Base-by-base conservation (phyloP, 2,329 filamentous ascomycete species). In the Trematosphaeria pertusa region DNA sequence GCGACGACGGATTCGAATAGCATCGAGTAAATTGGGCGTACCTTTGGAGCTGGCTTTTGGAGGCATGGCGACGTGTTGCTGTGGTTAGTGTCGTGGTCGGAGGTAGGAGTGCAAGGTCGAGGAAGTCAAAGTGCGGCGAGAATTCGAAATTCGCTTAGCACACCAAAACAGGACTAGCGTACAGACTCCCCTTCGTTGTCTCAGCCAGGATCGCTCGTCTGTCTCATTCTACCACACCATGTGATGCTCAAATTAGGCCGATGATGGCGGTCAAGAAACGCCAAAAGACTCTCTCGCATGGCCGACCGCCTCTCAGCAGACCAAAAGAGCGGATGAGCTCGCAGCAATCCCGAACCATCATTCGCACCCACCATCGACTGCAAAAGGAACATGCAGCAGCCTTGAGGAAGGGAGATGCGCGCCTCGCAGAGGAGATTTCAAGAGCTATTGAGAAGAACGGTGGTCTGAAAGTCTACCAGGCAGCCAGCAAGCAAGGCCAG, bases 401-500 rank as follows among this genome's bases (percentile, higher is more conserved):
- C 6, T 40, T 78, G 19, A 69, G 75, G 40, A 64, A 71, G 20
- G 70, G 72, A 26, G 72, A 81, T 43, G 44, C 49, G 14, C 61
- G 62, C 14, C 62, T 71, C 21, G 75, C 77, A 17, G 59, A 65
- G 22, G 63, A 71, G 12, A 65, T 86, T 11, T 70, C 78, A 44
- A 62, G 65, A 14, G 71, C 81, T 42, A 82, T 87, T 45, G 72
- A 78, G 17, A 71, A 73, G n/a, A 76, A 80, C 39, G 84, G 84
- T 6, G 84, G 84, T 0, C 67, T 87, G 41, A 72, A 81, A 54
- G 75, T 73, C 18, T 87, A 87, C 55, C 84, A 87, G 64, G 74
- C 78, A 35, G 84, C 84, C 36, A 86, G 83, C 70, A 83, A 81
- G 50, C 78, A 81, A 38, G 84, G 84, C 0, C 84, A 87, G 62